These are phyloP conservation scores for Daphne laureola DNA, from an alignment of 441 rosid genomes.

Conservation along the genomic window DNA sequence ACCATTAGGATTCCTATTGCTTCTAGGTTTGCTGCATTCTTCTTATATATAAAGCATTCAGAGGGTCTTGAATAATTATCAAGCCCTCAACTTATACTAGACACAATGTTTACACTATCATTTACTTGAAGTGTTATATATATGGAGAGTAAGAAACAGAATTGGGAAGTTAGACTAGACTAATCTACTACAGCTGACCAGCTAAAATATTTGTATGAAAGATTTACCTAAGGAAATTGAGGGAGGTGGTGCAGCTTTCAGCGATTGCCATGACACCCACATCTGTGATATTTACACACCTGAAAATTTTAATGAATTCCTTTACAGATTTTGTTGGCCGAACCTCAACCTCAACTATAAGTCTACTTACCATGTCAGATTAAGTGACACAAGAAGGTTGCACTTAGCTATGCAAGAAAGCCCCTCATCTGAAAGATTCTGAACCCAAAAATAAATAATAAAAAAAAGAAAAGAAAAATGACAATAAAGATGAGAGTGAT, in stretches of 20 bases:
- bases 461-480: too few species aligned
- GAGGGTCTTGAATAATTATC: too few species aligned
- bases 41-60: too few species aligned
- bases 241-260: slow-evolving; percentile 55
- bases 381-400: slow-evolving; percentile 56
- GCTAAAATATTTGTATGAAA: not conserved
- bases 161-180: too few species aligned
- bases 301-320: slow-evolving; percentile 20
- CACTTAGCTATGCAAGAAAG: slow-evolving; percentile 70
- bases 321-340: not conserved
- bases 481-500: too few species aligned
- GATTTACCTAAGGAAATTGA: slow-evolving; percentile 71
- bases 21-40: too few species aligned
- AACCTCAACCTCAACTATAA: not conserved
- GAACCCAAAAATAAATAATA: slow-evolving; percentile 14
- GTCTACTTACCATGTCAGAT: slow-evolving; percentile 75
- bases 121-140: too few species aligned
- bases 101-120: too few species aligned
- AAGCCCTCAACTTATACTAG: too few species aligned
- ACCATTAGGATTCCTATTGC: too few species aligned
- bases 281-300: slow-evolving; percentile 84
- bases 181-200: too few species aligned
- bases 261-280: slow-evolving; percentile 63
- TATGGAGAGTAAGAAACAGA: too few species aligned
- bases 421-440: slow-evolving; percentile 87